Percentiles rank a stretch among this genome's conserved stretches.
Evolutionary conservation across 2,329 filamentous ascomycete genomes (phyloP).

Genomic region (Diplodia mutila): DNA sequence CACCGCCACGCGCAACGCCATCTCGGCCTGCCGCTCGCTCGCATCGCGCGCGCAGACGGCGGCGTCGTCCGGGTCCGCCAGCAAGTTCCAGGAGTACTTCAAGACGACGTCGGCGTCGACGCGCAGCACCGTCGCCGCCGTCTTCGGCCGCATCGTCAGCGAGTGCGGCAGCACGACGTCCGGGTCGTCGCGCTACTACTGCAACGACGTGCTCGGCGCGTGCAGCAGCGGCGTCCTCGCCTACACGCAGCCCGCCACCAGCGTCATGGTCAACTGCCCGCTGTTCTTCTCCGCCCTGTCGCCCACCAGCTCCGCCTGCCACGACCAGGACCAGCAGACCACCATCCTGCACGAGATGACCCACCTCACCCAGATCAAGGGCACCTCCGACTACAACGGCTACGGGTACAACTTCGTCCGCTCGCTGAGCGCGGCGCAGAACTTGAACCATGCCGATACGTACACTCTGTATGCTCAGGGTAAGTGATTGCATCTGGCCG

Average conservation of each 20-base stretch:
- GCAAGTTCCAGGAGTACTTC: conserved; percentile 64
- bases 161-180: conserved; percentile 59
- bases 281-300: conserved; percentile 62
- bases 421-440: conserved; percentile 1
- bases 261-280: conserved; percentile 65
- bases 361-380: conserved; percentile 61
- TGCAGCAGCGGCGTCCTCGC: conserved; percentile 61
- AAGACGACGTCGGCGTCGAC: conserved; percentile 53
- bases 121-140: conserved; percentile 51
- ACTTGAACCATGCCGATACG: conserved; percentile 59
- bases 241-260: conserved; percentile 61
- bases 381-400: conserved; percentile 60
- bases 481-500: conserved; percentile 30
- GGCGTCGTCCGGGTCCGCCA: conserved; percentile 52
- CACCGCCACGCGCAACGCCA: conserved; percentile 53
- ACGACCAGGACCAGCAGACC: conserved; percentile 67
- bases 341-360: conserved; percentile 69
- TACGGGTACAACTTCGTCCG: conserved; percentile 53
- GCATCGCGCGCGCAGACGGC: conserved; percentile 58
- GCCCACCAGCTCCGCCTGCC: conserved; percentile 56
- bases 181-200: conserved; percentile 60
- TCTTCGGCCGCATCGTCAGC: conserved; percentile 56
- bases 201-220: conserved; percentile 57
- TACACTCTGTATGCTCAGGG: conserved; percentile 60
- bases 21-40: conserved; percentile 59